Conservation (phyloP, 2,329 filamentous ascomycete species). For the Coleophoma cylindrospora region DNA sequence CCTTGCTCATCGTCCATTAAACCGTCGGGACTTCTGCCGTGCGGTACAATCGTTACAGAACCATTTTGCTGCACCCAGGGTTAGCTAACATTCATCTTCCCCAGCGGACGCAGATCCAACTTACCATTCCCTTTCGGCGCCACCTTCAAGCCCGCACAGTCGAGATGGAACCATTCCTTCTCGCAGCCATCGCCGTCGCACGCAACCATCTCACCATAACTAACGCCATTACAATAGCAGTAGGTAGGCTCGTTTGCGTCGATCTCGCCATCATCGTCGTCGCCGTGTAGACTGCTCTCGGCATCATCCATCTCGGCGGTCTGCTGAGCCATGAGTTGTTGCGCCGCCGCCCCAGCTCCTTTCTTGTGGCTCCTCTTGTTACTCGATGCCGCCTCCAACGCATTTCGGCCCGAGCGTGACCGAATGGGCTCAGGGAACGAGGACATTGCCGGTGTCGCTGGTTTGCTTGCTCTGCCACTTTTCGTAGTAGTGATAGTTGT, state of each 20-base stretch:
- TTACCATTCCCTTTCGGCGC: conserved; percentile 58
- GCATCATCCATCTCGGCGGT: conserved; percentile 39
- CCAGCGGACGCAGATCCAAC: conserved; percentile 4
- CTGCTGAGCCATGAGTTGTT: conserved; percentile 22
- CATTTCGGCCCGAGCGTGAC: conserved; percentile 47
- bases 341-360: conserved; percentile 33
- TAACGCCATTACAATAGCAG: conserved; percentile 75
- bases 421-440: conserved; percentile 52
- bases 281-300: conserved; percentile 36
- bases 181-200: conserved; percentile 71
- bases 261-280: conserved; percentile 53
- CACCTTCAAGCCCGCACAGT: conserved; percentile 73
- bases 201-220: conserved; percentile 81
- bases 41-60: conserved; percentile 27
- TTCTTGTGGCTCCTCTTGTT: conserved; percentile 58
- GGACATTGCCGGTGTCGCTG: conserved; percentile 56
- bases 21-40: conserved; percentile 19
- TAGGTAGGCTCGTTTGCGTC: conserved; percentile 70
- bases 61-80: conserved; percentile 22
- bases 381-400: conserved; percentile 20
- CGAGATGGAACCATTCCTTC: conserved; percentile 79
- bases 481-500: conserved; percentile 46
- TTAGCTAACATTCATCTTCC: background rate
- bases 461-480: conserved; percentile 61
- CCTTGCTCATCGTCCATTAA: conserved; percentile 16